Evolutionary conservation across 148 eudicot species (phyloP).

Genomic region (Gaultheria prostrata): DNA sequence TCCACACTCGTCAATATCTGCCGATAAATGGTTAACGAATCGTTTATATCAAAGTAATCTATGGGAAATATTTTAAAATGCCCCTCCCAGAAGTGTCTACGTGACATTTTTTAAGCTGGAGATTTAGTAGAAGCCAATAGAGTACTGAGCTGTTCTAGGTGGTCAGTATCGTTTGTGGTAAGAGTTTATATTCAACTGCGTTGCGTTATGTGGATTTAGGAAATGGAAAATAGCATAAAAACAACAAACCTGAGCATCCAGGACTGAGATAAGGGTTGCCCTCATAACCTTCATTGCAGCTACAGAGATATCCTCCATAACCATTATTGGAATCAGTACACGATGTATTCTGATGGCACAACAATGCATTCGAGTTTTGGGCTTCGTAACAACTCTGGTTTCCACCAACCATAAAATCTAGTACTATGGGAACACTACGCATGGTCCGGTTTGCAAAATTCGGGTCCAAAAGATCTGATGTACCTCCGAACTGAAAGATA

Average conservation of each 20-base stretch:
- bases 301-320: conserved; percentile 28
- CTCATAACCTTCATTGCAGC: conserved; percentile 20
- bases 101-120: background rate
- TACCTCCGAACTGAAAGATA: conserved; percentile 1
- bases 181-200: background rate
- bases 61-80: background rate
- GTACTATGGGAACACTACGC: conserved; percentile 27
- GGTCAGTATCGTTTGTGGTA: no score
- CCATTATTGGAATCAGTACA: conserved; percentile 22
- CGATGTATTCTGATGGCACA: conserved; percentile 23
- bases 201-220: background rate
- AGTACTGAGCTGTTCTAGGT: no score
- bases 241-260: conserved; percentile 19
- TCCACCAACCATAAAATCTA: conserved; percentile 36
- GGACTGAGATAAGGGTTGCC: conserved; percentile 32
- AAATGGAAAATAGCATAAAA: background rate
- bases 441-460: background rate
- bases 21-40: background rate
- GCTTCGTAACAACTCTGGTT: conserved; percentile 29
- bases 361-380: no score
- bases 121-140: background rate
- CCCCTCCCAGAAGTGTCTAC: background rate
- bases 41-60: background rate
- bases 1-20: conserved; percentile 24
- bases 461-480: conserved; percentile 12